A percentile compares a stretch with the other conserved stretches of the same genome.
These are phyloP conservation scores for Amoebophrya sp. DNA, from an alignment of 169 alveolate genomes.

Conservation along the genomic window DNA sequence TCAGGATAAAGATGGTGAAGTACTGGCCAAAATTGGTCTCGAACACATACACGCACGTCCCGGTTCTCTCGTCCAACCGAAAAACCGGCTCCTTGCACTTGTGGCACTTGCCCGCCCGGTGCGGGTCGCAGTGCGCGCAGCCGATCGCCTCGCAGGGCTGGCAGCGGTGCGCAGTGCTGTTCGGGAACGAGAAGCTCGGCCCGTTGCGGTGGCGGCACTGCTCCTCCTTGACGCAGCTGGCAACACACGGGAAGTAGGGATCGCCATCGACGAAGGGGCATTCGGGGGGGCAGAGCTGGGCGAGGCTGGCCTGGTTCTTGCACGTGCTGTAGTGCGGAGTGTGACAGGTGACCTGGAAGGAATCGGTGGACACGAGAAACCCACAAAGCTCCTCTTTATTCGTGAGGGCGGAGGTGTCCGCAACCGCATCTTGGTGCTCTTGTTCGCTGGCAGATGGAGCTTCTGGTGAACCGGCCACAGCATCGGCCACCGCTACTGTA, in stretches of 20 bases:
- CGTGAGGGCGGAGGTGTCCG: neutral
- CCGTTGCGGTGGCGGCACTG: neutral
- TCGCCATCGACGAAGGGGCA: conserved; percentile 26
- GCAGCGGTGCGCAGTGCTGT: neutral
- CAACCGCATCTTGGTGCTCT: neutral
- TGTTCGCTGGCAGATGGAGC: neutral
- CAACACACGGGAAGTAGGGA: neutral
- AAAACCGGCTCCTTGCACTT: neutral
- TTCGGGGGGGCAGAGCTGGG: neutral
- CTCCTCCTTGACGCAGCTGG: neutral
- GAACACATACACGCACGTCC: neutral
- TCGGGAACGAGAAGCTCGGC: neutral
- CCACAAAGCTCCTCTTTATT: neutral
- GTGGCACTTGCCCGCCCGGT: neutral
- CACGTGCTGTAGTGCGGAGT: neutral
- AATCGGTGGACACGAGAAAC: neutral
- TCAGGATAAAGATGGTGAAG: neutral
- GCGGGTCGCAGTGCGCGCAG: neutral
- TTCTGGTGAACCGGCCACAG: too few species aligned
- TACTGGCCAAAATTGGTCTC: neutral
- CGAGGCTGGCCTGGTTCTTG: neutral
- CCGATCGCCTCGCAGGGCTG: neutral
- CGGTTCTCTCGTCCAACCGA: neutral
- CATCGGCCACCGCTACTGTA: too few species aligned
- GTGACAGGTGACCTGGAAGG: neutral